Evolutionary conservation across 179 eudicot genomes (phyloP), one percentile per base, ranked within the genome.

Genomic region (Sideroxylon spinosum): DNA sequence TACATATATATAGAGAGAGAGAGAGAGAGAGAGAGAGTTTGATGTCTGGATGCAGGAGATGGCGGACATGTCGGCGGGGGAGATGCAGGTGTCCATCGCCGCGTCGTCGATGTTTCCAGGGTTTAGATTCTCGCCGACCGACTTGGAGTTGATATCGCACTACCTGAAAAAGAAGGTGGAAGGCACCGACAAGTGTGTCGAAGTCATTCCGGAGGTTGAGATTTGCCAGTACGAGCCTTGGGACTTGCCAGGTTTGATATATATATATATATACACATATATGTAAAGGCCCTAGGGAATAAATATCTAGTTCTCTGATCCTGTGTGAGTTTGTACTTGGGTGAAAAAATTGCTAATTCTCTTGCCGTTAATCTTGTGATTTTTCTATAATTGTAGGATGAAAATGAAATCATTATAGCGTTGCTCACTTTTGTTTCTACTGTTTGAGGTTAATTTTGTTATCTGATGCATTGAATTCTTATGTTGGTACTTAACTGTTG

Each of bases 191-290:
- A 78, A 86, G 26, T 84, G 86, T 49, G 93, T 91, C 28, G 89
- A 87, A 52, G 84, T 90, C 22, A 91, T 93, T 62, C 78, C 91
- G 7, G 92, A 88, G 68, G 84, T 93, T 76, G 97, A 93, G 55
- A 87, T 91, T 68, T 88, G 90, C 70, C 84, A 81, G 56, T 76
- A 67, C 44, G 94, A 93, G 90, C 97, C 97, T 0, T 93, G 97
- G 97, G 95, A 93, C 56, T 85, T 93, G 63, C 97, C 97, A 84
- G 93, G 97, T 93, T 37, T 72, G 63, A 0, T 9, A n/a, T n/a
- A n/a, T n/a, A n/a, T n/a, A n/a, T n/a, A n/a, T n/a, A n/a, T n/a
- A 29, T 29, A 29, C 1, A 29, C 3, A 29, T 1, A 29, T 29
- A 29, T 1, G 3, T 29, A 29, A 29, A 29, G 1, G 37, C 37